Evolutionary conservation across 2,329 filamentous ascomycete species (phyloP), one percentile per base, ranked within the genome.

Genomic region (Pseudogymnoascus sp.): DNA sequence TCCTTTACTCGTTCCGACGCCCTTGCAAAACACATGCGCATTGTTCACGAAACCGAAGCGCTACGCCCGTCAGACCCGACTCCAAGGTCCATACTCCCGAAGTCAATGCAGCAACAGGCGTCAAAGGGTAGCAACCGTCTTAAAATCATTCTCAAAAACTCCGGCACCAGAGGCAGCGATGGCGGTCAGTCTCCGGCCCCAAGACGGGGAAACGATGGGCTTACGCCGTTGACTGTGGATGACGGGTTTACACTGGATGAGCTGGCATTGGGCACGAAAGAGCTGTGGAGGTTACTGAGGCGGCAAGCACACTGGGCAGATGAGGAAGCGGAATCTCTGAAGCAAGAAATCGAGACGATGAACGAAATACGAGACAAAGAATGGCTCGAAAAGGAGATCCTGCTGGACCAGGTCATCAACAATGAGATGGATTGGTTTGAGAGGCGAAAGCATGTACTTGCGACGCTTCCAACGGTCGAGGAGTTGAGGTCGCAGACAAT

Each of bases 11-110:
- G 94, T 66, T 97, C 93, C 22, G 94, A 99, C 70, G 94, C 94
- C 11, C 81, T 99, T 0, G 91, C 93, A 1, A 99, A 99, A 75
- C 94, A 99, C 73, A 97, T 97, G 91, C 89, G 94, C 68, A 97
- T 94, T 14, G 92, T 99, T 37, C 94, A 99, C 77, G 94, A 99
- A 73, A 97, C 93, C 3, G 94, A 99, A 76, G 89, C 91, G 14
- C 80, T 96, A 20, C 86, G 90, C n/a, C 89, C 90, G 4, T 86
- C 84, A 14, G 86, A 92, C 71, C 85, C 88, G 2, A 83, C 90
- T 11, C 85, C 87, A 20, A 89, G 90, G 72, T 85, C 85, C 62
- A 53, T 53, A 53, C 47, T 53, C 11, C 47, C 47, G 11, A 53
- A 53, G 15, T 53, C 47, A 33, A 82, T 84, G 77, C 83, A 85